Evolutionary conservation across 768 basidiomycete species (phyloP).

Genomic region (Lanmaoa rubissima): DNA sequence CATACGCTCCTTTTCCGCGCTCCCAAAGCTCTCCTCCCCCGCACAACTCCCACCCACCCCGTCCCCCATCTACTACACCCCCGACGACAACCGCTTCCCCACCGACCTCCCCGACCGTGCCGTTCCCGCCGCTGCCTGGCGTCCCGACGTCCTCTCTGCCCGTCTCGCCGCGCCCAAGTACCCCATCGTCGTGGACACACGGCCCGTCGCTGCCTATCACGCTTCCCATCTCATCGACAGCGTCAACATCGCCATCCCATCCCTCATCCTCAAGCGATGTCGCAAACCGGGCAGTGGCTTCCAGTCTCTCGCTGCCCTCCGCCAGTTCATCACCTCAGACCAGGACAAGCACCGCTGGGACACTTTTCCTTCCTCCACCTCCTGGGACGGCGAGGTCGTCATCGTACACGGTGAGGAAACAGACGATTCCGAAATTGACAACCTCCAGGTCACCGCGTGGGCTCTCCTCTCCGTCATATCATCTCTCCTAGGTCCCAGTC

Average conservation of each 20-base stretch:
- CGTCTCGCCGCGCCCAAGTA: conserved; percentile 48
- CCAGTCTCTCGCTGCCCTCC: conserved; percentile 63
- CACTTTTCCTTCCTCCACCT: conserved; percentile 41
- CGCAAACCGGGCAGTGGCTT: conserved; percentile 69
- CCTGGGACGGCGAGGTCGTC: conserved; percentile 71
- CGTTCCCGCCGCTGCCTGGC: conserved; percentile 35
- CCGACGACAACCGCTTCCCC: conserved; percentile 32
- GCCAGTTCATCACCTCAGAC: conserved; percentile 81
- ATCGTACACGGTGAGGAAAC: conserved; percentile 79
- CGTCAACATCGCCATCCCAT: conserved; percentile 85
- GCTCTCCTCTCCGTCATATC: conserved; percentile 62
- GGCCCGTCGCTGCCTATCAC: conserved; percentile 64
- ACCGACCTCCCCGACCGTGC: conserved; percentile 21
- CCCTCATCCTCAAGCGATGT: conserved; percentile 85
- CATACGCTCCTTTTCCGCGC: conserved; percentile 56
- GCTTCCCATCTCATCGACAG: conserved; percentile 63
- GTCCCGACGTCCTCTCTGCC: conserved; percentile 45
- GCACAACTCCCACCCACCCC: conserved; percentile 36
- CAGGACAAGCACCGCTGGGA: conserved; percentile 74
- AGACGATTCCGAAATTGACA: conserved; percentile 60
- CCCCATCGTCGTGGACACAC: conserved; percentile 81
- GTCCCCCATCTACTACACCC: conserved; percentile 45
- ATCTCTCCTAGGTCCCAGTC: conserved; percentile 54
- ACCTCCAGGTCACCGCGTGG: conserved; percentile 62
- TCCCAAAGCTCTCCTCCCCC: conserved; percentile 43